These are phyloP conservation scores for Ogataea corticis DNA, from an alignment of 805 yeast genomes.

Conservation along the genomic window DNA sequence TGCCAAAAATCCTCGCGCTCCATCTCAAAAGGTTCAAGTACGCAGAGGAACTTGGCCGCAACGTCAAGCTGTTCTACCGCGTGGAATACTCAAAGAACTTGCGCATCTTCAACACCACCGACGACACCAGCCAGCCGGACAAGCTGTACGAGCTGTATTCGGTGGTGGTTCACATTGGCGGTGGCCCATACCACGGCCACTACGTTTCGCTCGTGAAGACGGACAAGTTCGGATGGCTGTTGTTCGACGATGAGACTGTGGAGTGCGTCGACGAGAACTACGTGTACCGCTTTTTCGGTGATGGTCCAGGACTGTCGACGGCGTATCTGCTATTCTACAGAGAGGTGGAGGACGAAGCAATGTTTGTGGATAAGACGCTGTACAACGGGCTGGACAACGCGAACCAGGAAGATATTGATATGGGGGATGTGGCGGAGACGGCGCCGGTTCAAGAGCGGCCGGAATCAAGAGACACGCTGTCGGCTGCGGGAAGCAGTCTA, in stretches of 20 bases:
- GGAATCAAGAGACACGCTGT: background rate
- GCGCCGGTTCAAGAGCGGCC: too few relatives aligned
- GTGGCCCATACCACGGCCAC: conserved; percentile 98
- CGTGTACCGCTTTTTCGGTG: conserved; percentile 85
- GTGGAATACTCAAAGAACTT: conserved; percentile 77
- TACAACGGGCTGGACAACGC: conserved; percentile 32
- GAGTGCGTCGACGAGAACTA: conserved; percentile 82
- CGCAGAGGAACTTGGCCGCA: conserved; percentile 75
- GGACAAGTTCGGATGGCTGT: conserved; percentile 77
- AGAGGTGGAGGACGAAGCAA: conserved; percentile 46
- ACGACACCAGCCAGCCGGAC: conserved; percentile 49
- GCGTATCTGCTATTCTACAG: conserved; percentile 89
- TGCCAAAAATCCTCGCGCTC: conserved; percentile 78
- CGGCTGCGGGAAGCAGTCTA: background rate
- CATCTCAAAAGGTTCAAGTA: conserved; percentile 93
- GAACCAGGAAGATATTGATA: conserved; percentile 16
- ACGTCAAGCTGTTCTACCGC: conserved; percentile 83
- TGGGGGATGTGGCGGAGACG: background rate
- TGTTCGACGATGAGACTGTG: conserved; percentile 94
- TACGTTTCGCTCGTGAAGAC: conserved; percentile 86
- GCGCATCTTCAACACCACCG: conserved; percentile 68
- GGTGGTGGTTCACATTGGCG: conserved; percentile 92
- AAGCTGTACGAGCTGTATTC: conserved; percentile 79
- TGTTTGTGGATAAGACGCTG: conserved; percentile 30
- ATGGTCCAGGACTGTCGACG: conserved; percentile 82